Percentiles rank a stretch among this genome's conserved stretches.
These are phyloP conservation scores for Phaeosphaeriaceae sp. DNA, from an alignment of 2,329 filamentous ascomycete genomes.

Conservation along the genomic window DNA sequence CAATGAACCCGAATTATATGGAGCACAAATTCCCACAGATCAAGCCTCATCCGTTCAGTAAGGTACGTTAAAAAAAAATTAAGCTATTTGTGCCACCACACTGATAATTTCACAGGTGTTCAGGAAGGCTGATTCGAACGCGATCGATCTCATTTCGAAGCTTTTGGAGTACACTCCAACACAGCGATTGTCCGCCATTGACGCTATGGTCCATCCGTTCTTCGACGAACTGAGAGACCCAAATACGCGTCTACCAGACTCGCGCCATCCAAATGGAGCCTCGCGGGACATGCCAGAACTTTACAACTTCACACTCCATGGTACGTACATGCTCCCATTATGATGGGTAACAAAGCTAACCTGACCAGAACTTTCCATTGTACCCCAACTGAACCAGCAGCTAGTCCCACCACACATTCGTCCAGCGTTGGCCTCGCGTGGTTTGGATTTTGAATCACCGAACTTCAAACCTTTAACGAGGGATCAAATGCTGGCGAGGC, in stretches of 20 bases:
- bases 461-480: slow-evolving; percentile 90
- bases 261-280: slow-evolving; percentile 82
- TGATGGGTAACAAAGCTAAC: slow-evolving; percentile 13
- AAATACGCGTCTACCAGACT: slow-evolving; percentile 90
- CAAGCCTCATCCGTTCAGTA: slow-evolving; percentile 98
- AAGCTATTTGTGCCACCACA: too few relatives aligned
- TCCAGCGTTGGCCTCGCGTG: slow-evolving; percentile 73
- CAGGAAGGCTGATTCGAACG: slow-evolving; percentile 90
- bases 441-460: slow-evolving; percentile 80
- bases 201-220: slow-evolving; percentile 98
- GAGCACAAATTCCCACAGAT: slow-evolving; percentile 99
- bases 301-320: slow-evolving; percentile 93
- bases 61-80: slow-evolving; percentile 57
- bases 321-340: slow-evolving; percentile 60
- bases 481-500: slow-evolving; percentile 95
- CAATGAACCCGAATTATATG: slow-evolving; percentile 99
- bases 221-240: slow-evolving; percentile 96
- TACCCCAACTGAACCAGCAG: slow-evolving; percentile 82
- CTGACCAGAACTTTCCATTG: slow-evolving; percentile 87
- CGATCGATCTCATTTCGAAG: slow-evolving; percentile 92
- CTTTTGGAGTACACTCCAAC: slow-evolving; percentile 97
- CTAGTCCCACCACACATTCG: slow-evolving; percentile 86
- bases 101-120: slow-evolving; percentile 68
- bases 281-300: slow-evolving; percentile 82
- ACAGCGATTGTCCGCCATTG: slow-evolving; percentile 88